phyloP scores from a whole-genome alignment of 306 rosid species.

The Biancaea sappan region DNA sequence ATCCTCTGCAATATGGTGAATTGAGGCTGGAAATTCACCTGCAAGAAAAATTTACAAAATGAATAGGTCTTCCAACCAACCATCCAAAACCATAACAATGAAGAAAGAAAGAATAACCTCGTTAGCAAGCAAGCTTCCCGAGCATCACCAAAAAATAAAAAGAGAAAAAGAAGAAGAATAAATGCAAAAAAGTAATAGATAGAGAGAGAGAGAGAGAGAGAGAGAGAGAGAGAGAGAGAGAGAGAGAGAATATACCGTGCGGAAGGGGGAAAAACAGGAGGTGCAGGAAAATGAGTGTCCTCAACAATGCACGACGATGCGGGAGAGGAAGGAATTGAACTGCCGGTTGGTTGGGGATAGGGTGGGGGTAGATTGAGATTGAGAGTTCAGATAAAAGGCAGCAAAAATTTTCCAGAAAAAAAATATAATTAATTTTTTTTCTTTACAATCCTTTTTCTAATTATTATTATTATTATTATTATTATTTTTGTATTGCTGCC shows the following conservation, averaged over 20 bases:
- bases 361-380: slow-evolving; percentile 43
- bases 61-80: no score
- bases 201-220: background rate
- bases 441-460: background rate
- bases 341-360: slow-evolving; percentile 33
- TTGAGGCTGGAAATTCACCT: slow-evolving; percentile 46
- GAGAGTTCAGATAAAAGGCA: slow-evolving; percentile 61
- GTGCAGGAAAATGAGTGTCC: slow-evolving; percentile 33
- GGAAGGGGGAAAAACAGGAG: background rate
- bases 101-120: slow-evolving; percentile 67
- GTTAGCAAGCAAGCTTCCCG: slow-evolving; percentile 53
- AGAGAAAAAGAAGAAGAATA: background rate
- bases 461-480: background rate
- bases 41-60: slow-evolving; percentile 24
- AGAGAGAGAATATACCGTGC: slow-evolving; percentile 48
- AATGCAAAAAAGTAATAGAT: slow-evolving; percentile 1
- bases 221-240: background rate
- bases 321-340: slow-evolving; percentile 4
- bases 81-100: no score
- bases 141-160: background rate
- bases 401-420: slow-evolving; percentile 46
- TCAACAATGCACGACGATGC: slow-evolving; percentile 22
- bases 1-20: slow-evolving; percentile 37
- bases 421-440: background rate
- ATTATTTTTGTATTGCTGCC: slow-evolving; percentile 58